Conservation (phyloP, 1,284 basidiomycete species). For the Nidula niveotomentosa region DNA sequence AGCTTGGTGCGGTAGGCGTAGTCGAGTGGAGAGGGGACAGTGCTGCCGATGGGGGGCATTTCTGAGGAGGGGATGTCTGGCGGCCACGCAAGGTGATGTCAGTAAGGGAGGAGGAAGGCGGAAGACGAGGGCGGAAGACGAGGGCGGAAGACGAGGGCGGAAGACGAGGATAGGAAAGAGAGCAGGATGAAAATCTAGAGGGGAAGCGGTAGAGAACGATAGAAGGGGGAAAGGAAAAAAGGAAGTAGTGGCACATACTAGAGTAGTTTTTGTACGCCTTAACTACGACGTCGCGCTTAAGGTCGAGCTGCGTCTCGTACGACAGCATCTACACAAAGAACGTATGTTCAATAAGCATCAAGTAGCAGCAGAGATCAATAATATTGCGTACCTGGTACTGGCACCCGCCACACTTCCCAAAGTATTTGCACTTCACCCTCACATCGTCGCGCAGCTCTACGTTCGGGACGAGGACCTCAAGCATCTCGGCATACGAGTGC, state of each 20-base stretch:
- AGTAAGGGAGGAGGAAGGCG: neutral
- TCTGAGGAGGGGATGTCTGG: slow-evolving; percentile 54
- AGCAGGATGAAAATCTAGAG: no score
- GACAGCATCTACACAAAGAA: slow-evolving; percentile 69
- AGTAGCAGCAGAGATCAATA: neutral
- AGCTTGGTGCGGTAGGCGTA: slow-evolving; percentile 97
- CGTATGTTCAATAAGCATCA: neutral
- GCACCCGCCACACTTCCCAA: slow-evolving; percentile 79
- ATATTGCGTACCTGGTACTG: slow-evolving; percentile 64
- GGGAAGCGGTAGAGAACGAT: no score
- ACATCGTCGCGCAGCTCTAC: slow-evolving; percentile 62
- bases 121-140: neutral
- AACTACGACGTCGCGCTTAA: slow-evolving; percentile 88
- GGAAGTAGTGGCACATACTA: slow-evolving; percentile 29
- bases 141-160: neutral
- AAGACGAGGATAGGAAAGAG: neutral
- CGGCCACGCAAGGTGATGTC: neutral
- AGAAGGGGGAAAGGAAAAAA: no score
- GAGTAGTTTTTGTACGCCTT: slow-evolving; percentile 87
- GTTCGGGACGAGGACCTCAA: slow-evolving; percentile 72
- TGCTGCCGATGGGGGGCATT: slow-evolving; percentile 73
- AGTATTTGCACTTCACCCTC: slow-evolving; percentile 80
- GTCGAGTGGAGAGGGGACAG: slow-evolving; percentile 85
- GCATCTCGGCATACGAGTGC: slow-evolving; percentile 76
- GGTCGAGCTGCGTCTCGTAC: slow-evolving; percentile 82